Evolutionary conservation across 2,329 filamentous ascomycete genomes (phyloP), one percentile per base, ranked within the genome.

Genomic region (Cladosporium sp.): DNA sequence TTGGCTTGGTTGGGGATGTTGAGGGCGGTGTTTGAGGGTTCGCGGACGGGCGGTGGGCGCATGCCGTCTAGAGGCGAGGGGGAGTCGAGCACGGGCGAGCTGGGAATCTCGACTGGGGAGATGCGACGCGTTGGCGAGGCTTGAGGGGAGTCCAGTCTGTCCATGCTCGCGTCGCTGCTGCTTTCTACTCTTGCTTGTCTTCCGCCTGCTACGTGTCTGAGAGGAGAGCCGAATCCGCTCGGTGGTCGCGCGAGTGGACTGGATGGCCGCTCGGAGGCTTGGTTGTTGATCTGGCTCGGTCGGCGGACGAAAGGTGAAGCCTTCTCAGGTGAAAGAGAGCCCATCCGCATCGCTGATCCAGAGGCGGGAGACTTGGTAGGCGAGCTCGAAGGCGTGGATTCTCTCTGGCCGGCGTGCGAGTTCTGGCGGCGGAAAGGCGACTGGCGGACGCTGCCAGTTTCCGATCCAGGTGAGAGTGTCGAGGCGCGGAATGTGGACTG

Each of bases 321-420:
- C 56, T 68, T 68, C 53, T 67, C 49, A 8, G 51, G 51, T 10
- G 51, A 50, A 10, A 49, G 38, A 11, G 41, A 40, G 14, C 38
- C 32, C 44, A 43, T 48, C 22, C 31, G 48, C 22, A 35, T 22
- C 10, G 50, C 31, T 19, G 50, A 34, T 34, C 35, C 43, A 22
- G 32, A 19, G 32, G 46, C 34, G 6, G 46, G 35, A 8, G 49
- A 53, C 42, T 61, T 64, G 4, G 57, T 56, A 9, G 63, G 62
- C 10, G 65, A 67, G 8, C 58, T 50, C 9, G 45, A 49, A 14
- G 61, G 56, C 38, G 58, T 44, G 8, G 52, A 40, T 16, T 37
- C 43, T 35, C 43, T 38, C 18, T 52, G 50, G 48, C 74, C 73
- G 11, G 70, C 63, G 16, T 71, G 71, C 37, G 72, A 74, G 59